Conservation (phyloP, 495 filamentous ascomycete species). For the Hyaloscypha finlandica region DNA sequence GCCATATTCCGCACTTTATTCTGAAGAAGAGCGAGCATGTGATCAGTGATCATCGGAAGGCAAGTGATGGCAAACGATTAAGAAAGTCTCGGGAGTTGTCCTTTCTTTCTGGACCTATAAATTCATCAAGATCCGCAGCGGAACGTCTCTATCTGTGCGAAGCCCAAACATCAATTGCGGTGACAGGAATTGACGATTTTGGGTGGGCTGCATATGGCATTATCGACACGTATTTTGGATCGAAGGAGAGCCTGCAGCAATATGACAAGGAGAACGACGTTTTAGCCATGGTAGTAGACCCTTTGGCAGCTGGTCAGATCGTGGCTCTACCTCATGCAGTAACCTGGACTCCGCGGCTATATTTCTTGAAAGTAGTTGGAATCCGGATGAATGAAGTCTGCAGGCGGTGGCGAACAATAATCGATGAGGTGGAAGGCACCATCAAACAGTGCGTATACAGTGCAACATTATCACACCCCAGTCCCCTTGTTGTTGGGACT, state of each 20-base stretch:
- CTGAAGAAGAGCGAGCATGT: background rate
- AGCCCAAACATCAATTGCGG: conserved; percentile 10
- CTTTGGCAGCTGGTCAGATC: background rate
- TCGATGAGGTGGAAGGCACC: background rate
- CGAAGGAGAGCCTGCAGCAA: background rate
- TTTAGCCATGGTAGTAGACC: background rate
- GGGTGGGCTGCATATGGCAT: conserved; percentile 15
- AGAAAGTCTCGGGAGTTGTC: conserved; percentile 6
- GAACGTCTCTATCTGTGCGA: conserved; percentile 9
- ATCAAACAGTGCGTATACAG: conserved; percentile 3
- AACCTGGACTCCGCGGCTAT: background rate
- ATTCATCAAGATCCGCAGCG: background rate
- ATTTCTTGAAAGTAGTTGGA: background rate
- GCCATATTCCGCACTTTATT: conserved; percentile 17
- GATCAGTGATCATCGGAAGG: conserved; percentile 5
- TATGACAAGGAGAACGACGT: background rate
- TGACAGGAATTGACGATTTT: conserved; percentile 17
- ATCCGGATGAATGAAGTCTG: background rate
- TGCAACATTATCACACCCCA: background rate
- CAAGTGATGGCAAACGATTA: conserved; percentile 1
- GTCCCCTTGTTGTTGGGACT: background rate
- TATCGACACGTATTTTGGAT: conserved; percentile 17
- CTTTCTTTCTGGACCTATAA: background rate
- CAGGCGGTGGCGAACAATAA: background rate
- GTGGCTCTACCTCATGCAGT: background rate